These are phyloP conservation scores for Phlyctochytrium bullatum DNA, from an alignment of 192 early-diverging fungal species.

Conservation along the genomic window DNA sequence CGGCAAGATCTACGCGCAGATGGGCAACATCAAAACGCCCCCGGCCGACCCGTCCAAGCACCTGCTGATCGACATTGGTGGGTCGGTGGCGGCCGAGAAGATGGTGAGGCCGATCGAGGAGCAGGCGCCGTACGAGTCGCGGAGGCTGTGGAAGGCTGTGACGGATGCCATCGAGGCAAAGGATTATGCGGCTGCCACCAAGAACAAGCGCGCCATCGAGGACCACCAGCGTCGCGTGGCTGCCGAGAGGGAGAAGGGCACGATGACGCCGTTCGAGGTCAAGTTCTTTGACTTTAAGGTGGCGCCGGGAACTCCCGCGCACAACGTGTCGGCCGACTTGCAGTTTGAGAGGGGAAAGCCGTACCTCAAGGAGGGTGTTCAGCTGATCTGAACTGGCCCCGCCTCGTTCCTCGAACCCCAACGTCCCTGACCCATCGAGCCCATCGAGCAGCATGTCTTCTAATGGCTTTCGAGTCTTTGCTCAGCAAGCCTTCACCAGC, in stretches of 20 bases:
- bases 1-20: constrained; percentile 47
- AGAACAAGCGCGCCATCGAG: constrained; percentile 65
- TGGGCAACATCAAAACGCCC: background rate
- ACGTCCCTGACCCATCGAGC: no score
- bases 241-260: constrained; percentile 30
- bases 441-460: no score
- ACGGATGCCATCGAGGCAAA: constrained; percentile 55
- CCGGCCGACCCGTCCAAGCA: constrained; percentile 6
- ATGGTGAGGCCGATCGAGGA: constrained; percentile 52
- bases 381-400: no score
- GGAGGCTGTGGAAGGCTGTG: constrained; percentile 61
- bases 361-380: constrained; percentile 17
- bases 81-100: constrained; percentile 47
- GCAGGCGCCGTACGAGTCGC: constrained; percentile 64
- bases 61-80: constrained; percentile 56
- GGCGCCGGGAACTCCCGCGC: background rate
- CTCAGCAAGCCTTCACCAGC: no score
- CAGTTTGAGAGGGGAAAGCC: constrained; percentile 19
- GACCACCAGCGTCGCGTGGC: constrained; percentile 61
- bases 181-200: constrained; percentile 59
- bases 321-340: background rate
- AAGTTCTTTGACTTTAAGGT: constrained; percentile 59
- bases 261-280: constrained; percentile 39
- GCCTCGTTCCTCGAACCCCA: no score
- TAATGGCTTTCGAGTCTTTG: no score